phyloP scores from a whole-genome alignment of 805 yeast species.

The Ogataea henricii region DNA sequence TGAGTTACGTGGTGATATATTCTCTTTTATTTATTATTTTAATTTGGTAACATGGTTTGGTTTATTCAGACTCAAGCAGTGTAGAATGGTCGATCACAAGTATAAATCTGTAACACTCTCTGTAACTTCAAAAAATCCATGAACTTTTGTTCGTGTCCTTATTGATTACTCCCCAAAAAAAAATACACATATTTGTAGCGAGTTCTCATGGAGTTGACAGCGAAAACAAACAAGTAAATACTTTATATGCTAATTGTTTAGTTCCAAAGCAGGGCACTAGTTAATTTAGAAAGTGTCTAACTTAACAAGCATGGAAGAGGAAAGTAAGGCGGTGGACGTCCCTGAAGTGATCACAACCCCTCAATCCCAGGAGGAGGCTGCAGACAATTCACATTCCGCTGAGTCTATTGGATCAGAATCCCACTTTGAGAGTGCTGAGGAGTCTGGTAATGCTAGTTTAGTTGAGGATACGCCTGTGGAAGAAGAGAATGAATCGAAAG shows the following conservation, averaged over 20 bases:
- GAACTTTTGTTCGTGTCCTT: background rate
- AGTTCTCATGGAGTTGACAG: constrained; percentile 4
- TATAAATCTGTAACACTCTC: too few species aligned
- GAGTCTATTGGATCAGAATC: constrained; percentile 11
- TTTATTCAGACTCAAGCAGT: background rate
- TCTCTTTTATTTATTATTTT: too few species aligned
- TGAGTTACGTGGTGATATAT: too few species aligned
- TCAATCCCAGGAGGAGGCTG: constrained; percentile 6
- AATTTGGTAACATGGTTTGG: background rate
- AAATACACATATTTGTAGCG: background rate
- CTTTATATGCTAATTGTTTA: too few species aligned
- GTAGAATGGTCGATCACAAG: too few species aligned
- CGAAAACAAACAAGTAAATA: constrained; percentile 3
- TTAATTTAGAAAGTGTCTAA: background rate
- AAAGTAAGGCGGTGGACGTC: constrained; percentile 1
- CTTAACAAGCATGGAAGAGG: background rate
- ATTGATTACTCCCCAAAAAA: constrained; percentile 3
- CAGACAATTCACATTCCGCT: constrained; percentile 4
- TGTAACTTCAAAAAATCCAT: too few species aligned
- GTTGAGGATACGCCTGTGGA: background rate
- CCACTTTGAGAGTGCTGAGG: constrained; percentile 12
- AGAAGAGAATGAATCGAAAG: background rate
- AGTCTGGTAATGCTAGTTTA: constrained; percentile 15
- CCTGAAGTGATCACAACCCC: background rate
- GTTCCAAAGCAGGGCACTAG: background rate